Evolutionary conservation across 345 rosid genomes (phyloP).

Genomic region (Lepidium africanum): DNA sequence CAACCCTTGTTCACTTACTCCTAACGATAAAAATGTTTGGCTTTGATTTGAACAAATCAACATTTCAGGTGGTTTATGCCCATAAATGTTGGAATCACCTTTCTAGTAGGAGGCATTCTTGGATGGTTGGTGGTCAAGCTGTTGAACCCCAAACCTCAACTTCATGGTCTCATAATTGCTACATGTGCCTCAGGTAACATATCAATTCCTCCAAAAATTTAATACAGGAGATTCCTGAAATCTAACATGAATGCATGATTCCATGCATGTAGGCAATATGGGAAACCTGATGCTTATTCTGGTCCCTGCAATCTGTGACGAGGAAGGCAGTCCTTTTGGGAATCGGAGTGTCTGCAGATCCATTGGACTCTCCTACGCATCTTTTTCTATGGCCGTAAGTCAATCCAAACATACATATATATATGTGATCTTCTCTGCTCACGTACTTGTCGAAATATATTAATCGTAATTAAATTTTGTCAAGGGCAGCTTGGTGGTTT

Average conservation of each 20-base stretch:
- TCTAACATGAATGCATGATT: background rate
- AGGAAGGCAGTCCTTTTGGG: slow-evolving; percentile 76
- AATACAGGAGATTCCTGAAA: background rate
- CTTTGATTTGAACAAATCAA: background rate
- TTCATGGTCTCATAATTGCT: slow-evolving; percentile 83
- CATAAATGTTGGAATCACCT: slow-evolving; percentile 73
- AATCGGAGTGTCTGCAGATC: slow-evolving; percentile 44
- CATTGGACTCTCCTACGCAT: slow-evolving; percentile 76
- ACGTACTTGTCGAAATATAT: background rate
- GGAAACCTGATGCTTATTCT: slow-evolving; percentile 79
- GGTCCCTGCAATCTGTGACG: slow-evolving; percentile 82
- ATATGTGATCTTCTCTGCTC: background rate
- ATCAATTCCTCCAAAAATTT: background rate
- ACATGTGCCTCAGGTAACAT: slow-evolving; percentile 68
- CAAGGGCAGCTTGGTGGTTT: slow-evolving; percentile 77
- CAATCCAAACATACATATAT: background rate
- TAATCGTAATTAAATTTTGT: background rate
- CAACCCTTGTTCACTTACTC: background rate
- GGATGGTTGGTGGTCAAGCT: slow-evolving; percentile 89
- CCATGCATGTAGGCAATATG: slow-evolving; percentile 51
- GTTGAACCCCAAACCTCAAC: slow-evolving; percentile 61
- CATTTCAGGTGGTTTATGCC: slow-evolving; percentile 96
- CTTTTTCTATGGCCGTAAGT: slow-evolving; percentile 96
- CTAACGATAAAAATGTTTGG: background rate
- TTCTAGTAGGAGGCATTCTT: slow-evolving; percentile 66